Base-by-base conservation (phyloP, 805 yeast genomes). In the Trichomonascus vanleenenianus region DNA sequence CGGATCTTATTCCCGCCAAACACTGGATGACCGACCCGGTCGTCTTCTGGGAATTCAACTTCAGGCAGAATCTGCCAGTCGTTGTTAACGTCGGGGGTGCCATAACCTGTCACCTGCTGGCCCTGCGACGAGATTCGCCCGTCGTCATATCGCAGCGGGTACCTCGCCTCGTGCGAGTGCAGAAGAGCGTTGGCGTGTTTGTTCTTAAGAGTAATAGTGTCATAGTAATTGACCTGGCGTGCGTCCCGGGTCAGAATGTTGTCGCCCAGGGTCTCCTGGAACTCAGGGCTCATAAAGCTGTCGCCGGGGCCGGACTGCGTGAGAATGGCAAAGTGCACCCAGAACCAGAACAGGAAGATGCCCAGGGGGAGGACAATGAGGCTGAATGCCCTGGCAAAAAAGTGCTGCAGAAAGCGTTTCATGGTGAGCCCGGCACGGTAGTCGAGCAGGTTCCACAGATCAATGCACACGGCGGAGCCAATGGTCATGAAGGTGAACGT, bases 291-390 rank as follows among this genome's bases (percentile, higher is more conserved):
- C 98, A 93, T 93, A 63, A 91, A 88, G 2, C 74, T 73, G 62
- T 93, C 97, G 50, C 99, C 99, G 3, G 97, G 93, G 25, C 99
- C 99, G 1, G 97, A 89, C 54, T 76, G 81, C 55, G 67, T 74
- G 58, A 93, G 75, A 20, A 93, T 75, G 27, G 78, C 75, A 66
- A 93, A 93, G 66, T 93, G 99, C 44, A 89, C 72, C 68, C 81
- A 87, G 68, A 91, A 93, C 95, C 97, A 88, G 56, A 78, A 80
- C 51, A 88, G 71, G 62, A 87, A 93, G 53, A 93, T 75, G 30
- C 78, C 53, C 61, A 87, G 83, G 25, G 99, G 99, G 14, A 88
- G 63, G 10, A 86, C 72, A 45, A 93, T 75, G 54, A 93, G 74
- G 2, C 81, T 72, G 54, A 79, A 72, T 19, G 81, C 70, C 59